These are phyloP conservation scores for Leishmania martiniquensis DNA, from an alignment of 208 protist species.

Conservation along the genomic window DNA sequence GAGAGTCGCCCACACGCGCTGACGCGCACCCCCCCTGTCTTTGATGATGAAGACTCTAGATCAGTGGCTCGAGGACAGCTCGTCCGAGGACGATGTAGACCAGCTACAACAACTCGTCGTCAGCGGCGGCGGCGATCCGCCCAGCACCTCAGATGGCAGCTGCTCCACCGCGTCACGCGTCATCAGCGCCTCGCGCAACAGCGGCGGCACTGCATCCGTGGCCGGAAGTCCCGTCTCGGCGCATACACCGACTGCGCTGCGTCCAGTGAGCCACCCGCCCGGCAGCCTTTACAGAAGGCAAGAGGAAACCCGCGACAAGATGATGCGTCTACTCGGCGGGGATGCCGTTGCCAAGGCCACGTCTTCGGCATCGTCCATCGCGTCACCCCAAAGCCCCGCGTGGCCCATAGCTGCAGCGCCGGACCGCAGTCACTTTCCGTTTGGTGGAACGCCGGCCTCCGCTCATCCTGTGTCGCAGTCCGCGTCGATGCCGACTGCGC, in stretches of 20 bases:
- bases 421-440: conserved; percentile 25
- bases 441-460: conserved; percentile 19
- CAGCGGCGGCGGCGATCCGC: conserved; percentile 14
- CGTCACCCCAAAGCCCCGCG: conserved; percentile 11
- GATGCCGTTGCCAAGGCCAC: conserved; percentile 38
- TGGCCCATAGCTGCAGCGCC: conserved; percentile 20
- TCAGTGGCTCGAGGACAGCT: conserved; percentile 56
- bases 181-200: conserved; percentile 5
- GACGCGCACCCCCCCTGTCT: background rate
- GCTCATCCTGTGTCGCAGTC: conserved; percentile 8
- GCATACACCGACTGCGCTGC: conserved; percentile 26
- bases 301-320: conserved; percentile 62
- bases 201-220: conserved; percentile 12
- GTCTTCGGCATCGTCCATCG: conserved; percentile 14
- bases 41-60: conserved; percentile 65
- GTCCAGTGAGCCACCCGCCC: conserved; percentile 13
- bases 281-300: conserved; percentile 31
- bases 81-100: conserved; percentile 35
- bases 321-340: conserved; percentile 53
- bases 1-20: background rate
- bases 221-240: conserved; percentile 20
- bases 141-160: conserved; percentile 14
- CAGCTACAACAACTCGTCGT: conserved; percentile 5
- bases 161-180: conserved; percentile 10
- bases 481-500: conserved; percentile 2